phyloP scores from a whole-genome alignment of 108 stramenopile species.

The Cylindrotheca closterium region DNA sequence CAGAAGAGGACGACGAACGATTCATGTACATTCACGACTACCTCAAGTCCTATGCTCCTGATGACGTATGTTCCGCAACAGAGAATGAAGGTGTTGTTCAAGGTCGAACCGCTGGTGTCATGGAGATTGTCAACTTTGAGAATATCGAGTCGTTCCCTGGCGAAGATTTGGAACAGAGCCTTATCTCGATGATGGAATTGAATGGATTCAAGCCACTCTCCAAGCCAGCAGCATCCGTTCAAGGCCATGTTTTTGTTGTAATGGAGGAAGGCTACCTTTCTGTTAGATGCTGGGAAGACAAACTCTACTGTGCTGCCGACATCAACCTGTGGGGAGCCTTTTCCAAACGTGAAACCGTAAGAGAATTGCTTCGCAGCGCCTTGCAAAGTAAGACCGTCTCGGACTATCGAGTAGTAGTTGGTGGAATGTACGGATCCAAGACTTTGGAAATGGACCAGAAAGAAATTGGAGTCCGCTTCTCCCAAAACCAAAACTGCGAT shows the following conservation, averaged over 20 bases:
- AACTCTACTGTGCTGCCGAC: constrained; percentile 37
- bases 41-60: background rate
- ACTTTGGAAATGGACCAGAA: constrained; percentile 75
- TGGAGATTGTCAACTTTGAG: constrained; percentile 61
- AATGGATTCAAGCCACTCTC: background rate
- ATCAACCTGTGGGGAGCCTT: constrained; percentile 44
- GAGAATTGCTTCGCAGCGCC: constrained; percentile 28
- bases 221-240: background rate
- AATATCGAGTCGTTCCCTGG: constrained; percentile 19
- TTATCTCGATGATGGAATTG: background rate
- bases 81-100: constrained; percentile 42
- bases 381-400: constrained; percentile 28
- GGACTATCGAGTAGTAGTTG: constrained; percentile 67
- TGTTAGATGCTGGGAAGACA: too few relatives aligned
- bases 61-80: constrained; percentile 6
- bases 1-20: background rate
- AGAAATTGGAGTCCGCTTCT: constrained; percentile 52
- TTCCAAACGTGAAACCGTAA: constrained; percentile 37
- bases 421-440: constrained; percentile 73
- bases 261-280: too few relatives aligned
- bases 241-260: too few relatives aligned
- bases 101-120: constrained; percentile 29
- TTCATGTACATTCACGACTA: constrained; percentile 27
- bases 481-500: constrained; percentile 21
- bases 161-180: background rate